Base-by-base conservation (phyloP, 768 basidiomycete genomes). In the Xanthoconium purpureum region DNA sequence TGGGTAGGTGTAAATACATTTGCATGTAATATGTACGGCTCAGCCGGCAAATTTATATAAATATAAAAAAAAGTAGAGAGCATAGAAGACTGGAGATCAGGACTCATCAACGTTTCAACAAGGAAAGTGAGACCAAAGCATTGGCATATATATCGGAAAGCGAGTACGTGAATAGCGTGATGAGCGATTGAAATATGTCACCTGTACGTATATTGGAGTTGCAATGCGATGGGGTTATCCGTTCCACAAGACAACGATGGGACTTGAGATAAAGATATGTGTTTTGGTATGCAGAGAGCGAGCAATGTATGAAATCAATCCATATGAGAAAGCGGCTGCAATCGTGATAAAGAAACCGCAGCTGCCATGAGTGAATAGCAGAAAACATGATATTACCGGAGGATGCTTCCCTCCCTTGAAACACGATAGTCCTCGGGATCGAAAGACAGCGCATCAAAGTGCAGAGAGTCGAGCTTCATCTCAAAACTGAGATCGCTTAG, bases 401-500 rank as follows among this genome's bases (percentile, higher is more conserved):
- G 32, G 20, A 46, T 6, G 47, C 51, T 50, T 11, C 55, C 55
- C 38, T 69, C 62, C 70, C 59, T 61, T 40, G 60, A 50, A 32
- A 72, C 37, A 51, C 69, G 57, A 66, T 87, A 85, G 39, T 75
- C 76, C 59, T 84, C 81, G 28, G 78, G 77, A 66, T 89, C 85
- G 53, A 89, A 86, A 51, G 84, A 86, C 44, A 89, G 61, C 1
- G 80, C 76, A 60, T 89, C 88, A 66, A 89, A 89, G 66, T 87
- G 85, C 52, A 89, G 74, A 33, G 88, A 88, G 64, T 88, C 84
- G 14, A 89, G 80, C 37, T 72, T 75, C 85, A 87, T 83, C 74
- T 89, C 84, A 48, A 84, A 71, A 58, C 78, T 80, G 58, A 72
- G 57, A 49, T 85, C 80, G 35, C 64, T 70, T 37, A 67, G 64